Base-by-base conservation (phyloP, 805 yeast species). In the Spathaspora sp. region DNA sequence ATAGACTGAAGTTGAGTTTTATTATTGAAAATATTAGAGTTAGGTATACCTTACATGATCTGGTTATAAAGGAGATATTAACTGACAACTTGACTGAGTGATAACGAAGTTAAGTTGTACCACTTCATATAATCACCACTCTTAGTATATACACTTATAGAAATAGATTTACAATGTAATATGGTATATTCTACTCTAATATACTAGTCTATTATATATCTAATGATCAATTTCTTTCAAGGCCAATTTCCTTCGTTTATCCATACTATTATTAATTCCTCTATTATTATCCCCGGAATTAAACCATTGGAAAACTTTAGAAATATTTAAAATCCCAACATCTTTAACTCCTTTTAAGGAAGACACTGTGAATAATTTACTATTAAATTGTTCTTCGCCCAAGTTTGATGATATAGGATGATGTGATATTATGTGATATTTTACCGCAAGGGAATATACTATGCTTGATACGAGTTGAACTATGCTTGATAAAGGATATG, bases 191-290 rank as follows among this genome's bases (percentile, higher is more conserved):
- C n/a, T n/a, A n/a, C n/a, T n/a, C n/a, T n/a, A 60, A 62, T 49
- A 46, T 53, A 31, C 26, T 4, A 46, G 1, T 17, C 40, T 17
- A 19, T n/a, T 31, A 10, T 11, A 31, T 9, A 17, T 35, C 40
- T 35, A 35, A 35, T 35, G 40, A 35, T 72, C 78, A 46, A 75
- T 57, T 56, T 72, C 76, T 56, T 67, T 67, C 54, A 74, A 56
- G 9, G 78, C 78, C 45, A 69, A 57, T 49, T 73, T 70, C 49
- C 78, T 62, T 58, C 78, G 64, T 50, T 65, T 67, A 49, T 74
- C 78, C 69, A 75, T 68, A 50, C 57, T 59, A 20, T 50, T 53
- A 35, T 67, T 69, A 18, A 65, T 63, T 31, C 46, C 46, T 9
- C 9, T 35, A 35, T 7, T 7, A 35, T 14, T n/a, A 14, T n/a